phyloP scores from a whole-genome alignment of 805 yeast genomes.

The Candida loeiensis region DNA sequence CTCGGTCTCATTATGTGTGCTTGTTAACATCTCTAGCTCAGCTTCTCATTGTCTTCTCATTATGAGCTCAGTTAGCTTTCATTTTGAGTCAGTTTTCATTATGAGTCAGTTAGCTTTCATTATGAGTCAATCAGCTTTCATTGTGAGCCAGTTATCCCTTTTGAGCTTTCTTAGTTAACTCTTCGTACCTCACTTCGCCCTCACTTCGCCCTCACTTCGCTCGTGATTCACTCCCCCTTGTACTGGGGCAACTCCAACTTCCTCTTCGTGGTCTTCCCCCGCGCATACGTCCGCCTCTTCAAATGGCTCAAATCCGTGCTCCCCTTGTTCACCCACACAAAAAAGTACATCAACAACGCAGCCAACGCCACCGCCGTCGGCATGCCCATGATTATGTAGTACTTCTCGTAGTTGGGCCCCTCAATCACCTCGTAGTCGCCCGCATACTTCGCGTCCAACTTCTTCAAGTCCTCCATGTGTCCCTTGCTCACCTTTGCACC shows the following conservation, averaged over 20 bases:
- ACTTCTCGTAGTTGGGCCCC: slow-evolving; percentile 52
- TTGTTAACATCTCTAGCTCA: too few relatives aligned
- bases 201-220: neutral
- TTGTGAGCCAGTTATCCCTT: too few relatives aligned
- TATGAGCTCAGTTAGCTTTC: too few relatives aligned
- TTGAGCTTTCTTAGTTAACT: too few relatives aligned
- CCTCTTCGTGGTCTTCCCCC: slow-evolving; percentile 25
- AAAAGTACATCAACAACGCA: slow-evolving; percentile 61
- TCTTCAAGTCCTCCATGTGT: slow-evolving; percentile 40
- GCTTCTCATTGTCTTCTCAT: too few relatives aligned
- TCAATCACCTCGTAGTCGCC: slow-evolving; percentile 40
- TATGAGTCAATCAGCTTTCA: too few relatives aligned
- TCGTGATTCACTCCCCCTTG: slow-evolving; percentile 15
- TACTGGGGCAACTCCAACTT: slow-evolving; percentile 30
- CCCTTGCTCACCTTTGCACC: slow-evolving; percentile 54
- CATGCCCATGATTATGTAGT: slow-evolving; percentile 62
- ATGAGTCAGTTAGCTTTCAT: too few relatives aligned
- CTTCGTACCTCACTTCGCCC: neutral
- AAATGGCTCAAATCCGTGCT: slow-evolving; percentile 40
- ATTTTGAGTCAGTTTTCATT: too few relatives aligned
- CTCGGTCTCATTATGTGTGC: too few relatives aligned
- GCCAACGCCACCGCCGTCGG: slow-evolving; percentile 64
- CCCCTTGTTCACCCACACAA: slow-evolving; percentile 50
- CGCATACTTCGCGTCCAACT: slow-evolving; percentile 30
- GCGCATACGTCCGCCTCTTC: slow-evolving; percentile 28